Evolutionary conservation across 192 early-diverging fungal species (phyloP).

Genomic region (Linnemannia schmuckeri): DNA sequence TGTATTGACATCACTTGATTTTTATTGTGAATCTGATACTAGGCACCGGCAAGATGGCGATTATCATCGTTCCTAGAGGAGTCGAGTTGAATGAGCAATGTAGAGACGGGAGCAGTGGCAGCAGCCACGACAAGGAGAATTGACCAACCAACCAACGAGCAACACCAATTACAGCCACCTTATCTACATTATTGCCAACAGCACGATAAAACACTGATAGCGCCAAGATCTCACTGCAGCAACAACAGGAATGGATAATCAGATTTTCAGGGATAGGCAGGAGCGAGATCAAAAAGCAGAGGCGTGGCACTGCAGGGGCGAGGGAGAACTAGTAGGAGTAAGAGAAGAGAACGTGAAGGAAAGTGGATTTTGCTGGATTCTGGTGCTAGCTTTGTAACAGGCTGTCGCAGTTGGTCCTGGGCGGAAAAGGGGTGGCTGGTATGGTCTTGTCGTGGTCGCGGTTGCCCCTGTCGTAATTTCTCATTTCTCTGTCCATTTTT

Average conservation of each 20-base stretch:
- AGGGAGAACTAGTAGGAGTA: not conserved
- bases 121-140: not conserved
- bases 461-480: not conserved
- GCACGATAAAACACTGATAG: not conserved
- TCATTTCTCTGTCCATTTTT: not conserved
- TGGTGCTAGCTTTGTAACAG: not conserved
- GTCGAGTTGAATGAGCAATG: slow-evolving; percentile 41
- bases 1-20: not conserved
- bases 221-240: not conserved
- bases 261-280: slow-evolving; percentile 4
- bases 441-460: not conserved
- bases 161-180: not conserved
- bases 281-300: not conserved
- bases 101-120: not conserved
- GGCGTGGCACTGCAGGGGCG: not conserved
- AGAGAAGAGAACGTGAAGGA: not conserved
- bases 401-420: not conserved
- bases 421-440: not conserved
- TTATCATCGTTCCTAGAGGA: slow-evolving; percentile 48
- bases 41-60: slow-evolving; percentile 40
- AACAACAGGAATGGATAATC: not conserved
- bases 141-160: not conserved
- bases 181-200: not conserved
- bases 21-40: not conserved
- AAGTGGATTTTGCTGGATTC: not conserved